phyloP scores from a whole-genome alignment of 2,329 filamentous ascomycete species.

The Calonectria pseudoreteaudii region DNA sequence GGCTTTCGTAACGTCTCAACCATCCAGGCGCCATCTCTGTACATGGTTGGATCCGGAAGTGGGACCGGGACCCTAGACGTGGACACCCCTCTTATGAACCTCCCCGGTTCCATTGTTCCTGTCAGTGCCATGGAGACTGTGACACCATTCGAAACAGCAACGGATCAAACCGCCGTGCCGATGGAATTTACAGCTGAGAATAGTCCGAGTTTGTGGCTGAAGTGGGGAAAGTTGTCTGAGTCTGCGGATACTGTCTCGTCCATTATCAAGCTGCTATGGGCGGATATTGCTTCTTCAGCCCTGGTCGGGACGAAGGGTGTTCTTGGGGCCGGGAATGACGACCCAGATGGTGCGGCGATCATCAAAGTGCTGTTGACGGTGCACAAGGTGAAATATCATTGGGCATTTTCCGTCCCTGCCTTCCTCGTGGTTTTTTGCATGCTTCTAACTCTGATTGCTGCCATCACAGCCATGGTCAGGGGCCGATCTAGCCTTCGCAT shows the following conservation, averaged over 20 bases:
- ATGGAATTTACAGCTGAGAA: not conserved
- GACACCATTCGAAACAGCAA: not conserved
- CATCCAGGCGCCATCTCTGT: slow-evolving; percentile 19
- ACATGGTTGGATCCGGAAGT: slow-evolving; percentile 15
- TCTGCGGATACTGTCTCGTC: not conserved
- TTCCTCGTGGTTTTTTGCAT: slow-evolving; percentile 17
- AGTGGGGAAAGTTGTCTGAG: slow-evolving; percentile 10
- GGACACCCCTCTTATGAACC: not conserved
- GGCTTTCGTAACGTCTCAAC: slow-evolving; percentile 21
- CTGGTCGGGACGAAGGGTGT: slow-evolving; percentile 30
- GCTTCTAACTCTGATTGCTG: not conserved
- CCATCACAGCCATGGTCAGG: slow-evolving; percentile 4
- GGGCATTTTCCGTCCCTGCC: slow-evolving; percentile 28
- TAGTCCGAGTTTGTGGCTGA: slow-evolving; percentile 21
- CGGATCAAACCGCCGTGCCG: not conserved
- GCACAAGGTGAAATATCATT: slow-evolving; percentile 26
- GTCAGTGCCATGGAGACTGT: slow-evolving; percentile 8
- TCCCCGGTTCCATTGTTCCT: slow-evolving; percentile 11
- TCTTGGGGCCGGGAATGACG: slow-evolving; percentile 22
- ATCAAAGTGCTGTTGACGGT: slow-evolving; percentile 19
- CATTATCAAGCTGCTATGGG: slow-evolving; percentile 24
- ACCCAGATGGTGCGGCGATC: slow-evolving; percentile 6
- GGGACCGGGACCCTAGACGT: not conserved
- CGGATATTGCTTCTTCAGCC: slow-evolving; percentile 26
- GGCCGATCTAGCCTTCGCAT: slow-evolving; percentile 12